A percentile compares a stretch with the other conserved stretches of the same genome.
Evolutionary conservation across 2,329 filamentous ascomycete species (phyloP).

Genomic region (Ophiostoma quercus): DNA sequence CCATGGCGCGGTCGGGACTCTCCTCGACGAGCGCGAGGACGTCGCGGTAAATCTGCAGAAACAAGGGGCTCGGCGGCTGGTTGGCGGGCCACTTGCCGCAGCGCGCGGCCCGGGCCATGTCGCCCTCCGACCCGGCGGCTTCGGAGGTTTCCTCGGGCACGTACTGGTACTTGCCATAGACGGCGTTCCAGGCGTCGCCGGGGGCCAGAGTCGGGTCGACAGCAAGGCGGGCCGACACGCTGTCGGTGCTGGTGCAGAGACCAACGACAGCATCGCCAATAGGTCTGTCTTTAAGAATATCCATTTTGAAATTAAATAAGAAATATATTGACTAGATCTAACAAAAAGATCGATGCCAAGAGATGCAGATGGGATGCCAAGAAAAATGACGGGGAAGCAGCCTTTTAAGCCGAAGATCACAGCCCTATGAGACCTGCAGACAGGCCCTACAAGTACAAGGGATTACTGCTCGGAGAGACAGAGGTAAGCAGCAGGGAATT

Average conservation of each 20-base stretch:
- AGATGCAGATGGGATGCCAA: conserved; percentile 7
- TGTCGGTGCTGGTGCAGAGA: conserved; percentile 49
- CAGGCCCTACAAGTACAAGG: no score
- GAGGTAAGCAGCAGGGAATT: background rate
- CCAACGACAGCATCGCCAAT: conserved; percentile 45
- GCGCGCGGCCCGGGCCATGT: conserved; percentile 48
- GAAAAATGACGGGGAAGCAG: conserved; percentile 2
- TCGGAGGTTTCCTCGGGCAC: conserved; percentile 26
- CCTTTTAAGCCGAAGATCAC: background rate
- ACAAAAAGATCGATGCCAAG: background rate
- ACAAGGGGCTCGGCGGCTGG: conserved; percentile 58
- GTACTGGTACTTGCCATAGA: conserved; percentile 42
- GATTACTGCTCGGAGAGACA: background rate
- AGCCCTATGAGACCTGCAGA: background rate
- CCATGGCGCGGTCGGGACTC: conserved; percentile 47
- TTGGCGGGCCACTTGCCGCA: conserved; percentile 62
- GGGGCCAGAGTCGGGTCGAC: conserved; percentile 49
- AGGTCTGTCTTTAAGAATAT: conserved; percentile 25
- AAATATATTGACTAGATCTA: background rate
- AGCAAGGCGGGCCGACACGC: conserved; percentile 55
- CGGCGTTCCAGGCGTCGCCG: conserved; percentile 48
- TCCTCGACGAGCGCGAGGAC: conserved; percentile 52
- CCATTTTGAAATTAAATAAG: background rate
- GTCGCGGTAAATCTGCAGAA: conserved; percentile 65
- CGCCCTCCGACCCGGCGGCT: conserved; percentile 33